Percentiles rank a stretch among this genome's conserved stretches.
Conservation (phyloP, 2,329 filamentous ascomycete species). For the Xylogone sp. region DNA sequence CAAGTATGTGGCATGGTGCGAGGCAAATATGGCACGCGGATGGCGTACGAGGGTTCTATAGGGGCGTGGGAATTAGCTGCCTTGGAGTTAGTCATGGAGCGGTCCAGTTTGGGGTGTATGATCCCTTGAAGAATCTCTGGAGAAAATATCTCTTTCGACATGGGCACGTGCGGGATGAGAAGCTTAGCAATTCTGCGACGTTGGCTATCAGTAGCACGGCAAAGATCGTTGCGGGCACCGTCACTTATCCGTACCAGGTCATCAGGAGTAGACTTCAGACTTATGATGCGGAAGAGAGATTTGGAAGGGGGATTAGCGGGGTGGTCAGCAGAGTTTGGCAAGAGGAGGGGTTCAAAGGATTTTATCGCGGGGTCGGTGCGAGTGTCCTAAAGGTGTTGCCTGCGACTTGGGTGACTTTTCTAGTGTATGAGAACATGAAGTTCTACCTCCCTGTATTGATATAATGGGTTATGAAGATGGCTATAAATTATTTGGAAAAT, state of each 20-base stretch:
- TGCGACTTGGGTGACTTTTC: constrained; percentile 92
- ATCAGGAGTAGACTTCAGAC: constrained; percentile 85
- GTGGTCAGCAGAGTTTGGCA: constrained; percentile 71
- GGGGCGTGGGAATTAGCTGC: constrained; percentile 76
- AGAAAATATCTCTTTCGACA: constrained; percentile 49
- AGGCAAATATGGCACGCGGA: constrained; percentile 64
- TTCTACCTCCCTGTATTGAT: constrained; percentile 54
- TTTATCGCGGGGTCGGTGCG: constrained; percentile 87
- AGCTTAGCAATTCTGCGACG: constrained; percentile 46
- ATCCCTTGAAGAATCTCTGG: constrained; percentile 54
- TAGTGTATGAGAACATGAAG: constrained; percentile 94
- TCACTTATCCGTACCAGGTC: constrained; percentile 94
- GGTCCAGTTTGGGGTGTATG: constrained; percentile 94
- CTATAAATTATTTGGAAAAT: not conserved
- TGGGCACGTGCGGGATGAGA: constrained; percentile 19
- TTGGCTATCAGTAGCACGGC: constrained; percentile 75
- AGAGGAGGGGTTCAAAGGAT: constrained; percentile 76
- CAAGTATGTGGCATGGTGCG: constrained; percentile 69
- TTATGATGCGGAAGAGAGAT: constrained; percentile 73
- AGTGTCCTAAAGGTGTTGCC: constrained; percentile 90
- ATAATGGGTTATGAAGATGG: not conserved
- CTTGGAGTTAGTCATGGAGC: constrained; percentile 89
- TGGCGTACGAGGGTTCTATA: constrained; percentile 78
- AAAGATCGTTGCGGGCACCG: constrained; percentile 84
- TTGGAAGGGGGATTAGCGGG: constrained; percentile 66